These are phyloP conservation scores for Coemansia sp. DNA, from an alignment of 192 early-diverging fungal species.

Conservation along the genomic window DNA sequence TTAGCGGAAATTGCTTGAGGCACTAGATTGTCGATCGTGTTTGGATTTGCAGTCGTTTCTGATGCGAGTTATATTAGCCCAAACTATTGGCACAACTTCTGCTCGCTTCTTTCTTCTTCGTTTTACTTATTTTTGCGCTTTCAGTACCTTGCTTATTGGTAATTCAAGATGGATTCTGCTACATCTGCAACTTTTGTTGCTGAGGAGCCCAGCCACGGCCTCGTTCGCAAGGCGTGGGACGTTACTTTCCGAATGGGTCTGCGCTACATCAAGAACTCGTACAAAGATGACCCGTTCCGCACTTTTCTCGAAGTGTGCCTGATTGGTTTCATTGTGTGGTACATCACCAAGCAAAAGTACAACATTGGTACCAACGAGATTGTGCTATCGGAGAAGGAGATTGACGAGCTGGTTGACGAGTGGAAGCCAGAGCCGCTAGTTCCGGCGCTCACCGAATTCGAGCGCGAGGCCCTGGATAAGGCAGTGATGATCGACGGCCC, in stretches of 20 bases:
- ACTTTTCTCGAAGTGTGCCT: constrained; percentile 80
- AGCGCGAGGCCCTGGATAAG: constrained; percentile 75
- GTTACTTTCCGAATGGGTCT: constrained; percentile 64
- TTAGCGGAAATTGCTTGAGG: not conserved
- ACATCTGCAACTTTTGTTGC: constrained; percentile 1
- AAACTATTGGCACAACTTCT: too few species aligned
- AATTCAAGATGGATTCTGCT: constrained; percentile 21
- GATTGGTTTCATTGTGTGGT: constrained; percentile 85
- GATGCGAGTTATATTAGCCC: not conserved
- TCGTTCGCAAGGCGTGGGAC: constrained; percentile 44
- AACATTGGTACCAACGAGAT: constrained; percentile 75
- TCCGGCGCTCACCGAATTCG: constrained; percentile 67
- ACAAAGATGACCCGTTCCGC: constrained; percentile 93
- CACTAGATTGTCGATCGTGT: not conserved
- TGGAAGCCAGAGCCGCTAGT: constrained; percentile 97
- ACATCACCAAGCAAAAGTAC: constrained; percentile 80
- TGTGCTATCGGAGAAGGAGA: constrained; percentile 85
- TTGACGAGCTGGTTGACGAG: constrained; percentile 90
- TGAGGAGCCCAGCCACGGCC: constrained; percentile 15
- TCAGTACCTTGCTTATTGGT: not conserved
- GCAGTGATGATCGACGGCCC: constrained; percentile 69
- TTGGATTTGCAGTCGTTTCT: not conserved
- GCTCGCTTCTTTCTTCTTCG: not conserved
- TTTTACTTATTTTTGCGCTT: not conserved
- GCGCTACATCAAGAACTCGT: constrained; percentile 82